These are phyloP conservation scores for Endoconidiophora polonica DNA, from an alignment of 2,329 filamentous ascomycete genomes.

Conservation along the genomic window DNA sequence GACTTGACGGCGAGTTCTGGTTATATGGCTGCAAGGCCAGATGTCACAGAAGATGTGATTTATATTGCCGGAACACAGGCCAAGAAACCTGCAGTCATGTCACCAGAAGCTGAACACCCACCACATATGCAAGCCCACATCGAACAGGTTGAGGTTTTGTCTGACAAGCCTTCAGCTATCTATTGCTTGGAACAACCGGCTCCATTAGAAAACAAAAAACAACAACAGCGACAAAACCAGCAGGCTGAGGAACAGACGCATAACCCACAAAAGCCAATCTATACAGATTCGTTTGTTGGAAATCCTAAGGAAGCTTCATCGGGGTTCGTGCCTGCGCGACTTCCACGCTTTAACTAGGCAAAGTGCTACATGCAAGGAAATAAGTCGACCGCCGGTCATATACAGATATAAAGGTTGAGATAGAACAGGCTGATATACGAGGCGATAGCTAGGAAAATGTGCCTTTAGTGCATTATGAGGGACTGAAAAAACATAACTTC, in stretches of 20 bases:
- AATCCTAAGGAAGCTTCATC: constrained; percentile 3
- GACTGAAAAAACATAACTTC: constrained; percentile 1
- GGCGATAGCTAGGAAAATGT: too few species aligned
- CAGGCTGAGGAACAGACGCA: neutral
- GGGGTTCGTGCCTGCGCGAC: constrained; percentile 39
- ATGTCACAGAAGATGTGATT: constrained; percentile 21
- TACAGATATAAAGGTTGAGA: too few species aligned
- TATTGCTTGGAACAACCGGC: neutral
- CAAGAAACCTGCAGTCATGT: constrained; percentile 3
- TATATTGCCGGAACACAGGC: constrained; percentile 2
- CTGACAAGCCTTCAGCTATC: constrained; percentile 4
- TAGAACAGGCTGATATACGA: too few species aligned
- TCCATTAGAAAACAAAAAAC: neutral
- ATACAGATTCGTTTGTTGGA: neutral
- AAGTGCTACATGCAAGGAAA: neutral
- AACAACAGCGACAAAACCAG: too few species aligned
- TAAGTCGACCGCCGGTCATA: too few species aligned
- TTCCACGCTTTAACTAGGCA: constrained; percentile 36
- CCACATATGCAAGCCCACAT: constrained; percentile 2
- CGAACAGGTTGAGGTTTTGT: neutral
- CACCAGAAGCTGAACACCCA: neutral
- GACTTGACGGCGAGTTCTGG: neutral
- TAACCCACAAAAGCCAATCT: neutral
- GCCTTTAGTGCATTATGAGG: neutral
- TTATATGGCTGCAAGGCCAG: constrained; percentile 16